Evolutionary conservation across 768 basidiomycete species (phyloP), one percentile per base, ranked within the genome.

Genomic region (Russula brevipes): DNA sequence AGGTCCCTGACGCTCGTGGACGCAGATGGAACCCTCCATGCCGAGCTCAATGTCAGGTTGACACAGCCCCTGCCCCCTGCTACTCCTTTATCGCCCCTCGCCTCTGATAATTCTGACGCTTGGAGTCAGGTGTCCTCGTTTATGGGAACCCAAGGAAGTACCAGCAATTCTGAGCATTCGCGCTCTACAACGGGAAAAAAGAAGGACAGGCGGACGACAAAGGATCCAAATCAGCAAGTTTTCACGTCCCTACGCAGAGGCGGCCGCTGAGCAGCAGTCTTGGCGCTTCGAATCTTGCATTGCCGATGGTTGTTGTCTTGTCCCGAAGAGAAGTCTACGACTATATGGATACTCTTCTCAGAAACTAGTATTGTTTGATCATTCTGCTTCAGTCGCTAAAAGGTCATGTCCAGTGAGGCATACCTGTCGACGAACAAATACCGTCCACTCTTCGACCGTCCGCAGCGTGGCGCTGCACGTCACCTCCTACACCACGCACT

Each of bases 21-120:
- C 4, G 39, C 36, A 5, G 66, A 72, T 46, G 73, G 70, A 8
- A 63, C 69, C 10, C 64, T 73, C n/a, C 42, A 61, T 3, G 70
- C 65, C 14, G 38, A 55, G 38, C 49, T 64, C 30, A 47, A 36
- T 11, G 58, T 42, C 41, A 59, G 17, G 30, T 58, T 64, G 17
- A 19, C 41, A 2, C 57, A 42, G 7, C 52, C 38, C 0, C 3
- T 6, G 6, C 2, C 1, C 6, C 12, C 46, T 2, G 11, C 46
- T 4, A 4, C 10, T 8, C 41, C 55, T 24, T 24, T 24, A 24
- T 24, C 24, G 7, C 16, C 55, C 12, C 38, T 14, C 35, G 44
- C 19, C 16, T 35, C 33, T 33, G 42, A 55, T 45, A 33, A 11
- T n/a, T 59, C 57, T 12, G 53, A 64, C 24, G 38, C 19, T 3